These are phyloP conservation scores for Aspergillus alliaceus DNA, from an alignment of 2,329 filamentous ascomycete species.

Conservation along the genomic window DNA sequence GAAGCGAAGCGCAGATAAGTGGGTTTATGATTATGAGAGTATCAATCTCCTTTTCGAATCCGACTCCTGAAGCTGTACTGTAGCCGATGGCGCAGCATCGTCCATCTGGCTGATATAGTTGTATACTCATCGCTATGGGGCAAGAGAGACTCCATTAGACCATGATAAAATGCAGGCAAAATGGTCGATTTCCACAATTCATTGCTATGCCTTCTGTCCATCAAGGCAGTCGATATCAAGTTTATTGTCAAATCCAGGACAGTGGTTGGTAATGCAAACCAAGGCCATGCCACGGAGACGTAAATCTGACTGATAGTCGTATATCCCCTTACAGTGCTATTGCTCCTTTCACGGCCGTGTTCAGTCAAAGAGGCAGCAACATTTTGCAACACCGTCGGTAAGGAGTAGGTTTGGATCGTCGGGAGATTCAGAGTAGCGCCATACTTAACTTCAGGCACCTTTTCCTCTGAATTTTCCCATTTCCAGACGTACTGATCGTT, in stretches of 20 bases:
- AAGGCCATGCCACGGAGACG: background rate
- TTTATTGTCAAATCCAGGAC: background rate
- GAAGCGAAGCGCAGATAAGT: too few relatives aligned
- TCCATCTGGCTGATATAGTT: background rate
- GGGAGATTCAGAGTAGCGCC: background rate
- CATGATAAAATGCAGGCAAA: background rate
- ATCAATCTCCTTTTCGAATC: too few relatives aligned
- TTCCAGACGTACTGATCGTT: too few relatives aligned
- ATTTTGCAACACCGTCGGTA: background rate
- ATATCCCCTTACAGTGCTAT: background rate
- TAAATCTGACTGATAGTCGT: background rate
- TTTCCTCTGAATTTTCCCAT: too few relatives aligned
- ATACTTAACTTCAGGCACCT: too few relatives aligned
- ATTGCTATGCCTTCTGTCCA: too few relatives aligned
- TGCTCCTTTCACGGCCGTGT: background rate
- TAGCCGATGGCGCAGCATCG: background rate
- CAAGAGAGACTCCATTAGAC: background rate
- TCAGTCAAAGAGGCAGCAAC: background rate
- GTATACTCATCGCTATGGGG: background rate
- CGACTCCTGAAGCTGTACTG: background rate
- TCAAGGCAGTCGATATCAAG: background rate
- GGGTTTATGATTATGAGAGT: too few relatives aligned
- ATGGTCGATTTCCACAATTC: background rate
- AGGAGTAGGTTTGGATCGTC: background rate
- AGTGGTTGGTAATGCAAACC: background rate